Percentiles rank a stretch among this genome's conserved stretches.
phyloP scores from a whole-genome alignment of 129 eudicot genomes.

The Centella asiatica region DNA sequence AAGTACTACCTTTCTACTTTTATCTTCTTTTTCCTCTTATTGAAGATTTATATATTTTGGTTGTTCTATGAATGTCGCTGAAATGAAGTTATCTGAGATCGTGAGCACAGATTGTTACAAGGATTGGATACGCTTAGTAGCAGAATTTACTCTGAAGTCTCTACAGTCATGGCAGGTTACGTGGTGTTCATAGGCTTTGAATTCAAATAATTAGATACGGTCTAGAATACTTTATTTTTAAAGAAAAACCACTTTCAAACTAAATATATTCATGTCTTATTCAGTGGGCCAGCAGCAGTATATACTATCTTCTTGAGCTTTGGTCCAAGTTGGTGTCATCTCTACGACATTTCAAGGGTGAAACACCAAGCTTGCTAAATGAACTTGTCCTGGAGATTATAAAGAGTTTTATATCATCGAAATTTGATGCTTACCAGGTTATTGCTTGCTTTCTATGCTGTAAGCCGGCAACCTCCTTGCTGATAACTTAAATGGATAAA shows the following conservation, averaged over 20 bases:
- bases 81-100: constrained; percentile 25
- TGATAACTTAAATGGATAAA: not conserved
- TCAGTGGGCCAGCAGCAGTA: constrained; percentile 35
- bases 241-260: not conserved
- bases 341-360: constrained; percentile 19
- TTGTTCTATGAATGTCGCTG: not conserved
- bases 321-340: constrained; percentile 26
- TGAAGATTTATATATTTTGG: not conserved
- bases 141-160: constrained; percentile 28
- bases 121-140: constrained; percentile 27
- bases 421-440: constrained; percentile 23
- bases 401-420: constrained; percentile 20
- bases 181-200: constrained; percentile 1
- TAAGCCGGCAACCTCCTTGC: no score
- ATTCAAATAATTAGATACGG: not conserved
- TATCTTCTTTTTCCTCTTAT: not conserved
- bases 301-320: constrained; percentile 31
- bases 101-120: constrained; percentile 23
- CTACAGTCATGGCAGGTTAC: constrained; percentile 34
- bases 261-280: not conserved
- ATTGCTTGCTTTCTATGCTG: not conserved
- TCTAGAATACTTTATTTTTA: no score
- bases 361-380: constrained; percentile 10
- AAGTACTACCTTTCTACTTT: not conserved
- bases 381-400: constrained; percentile 26